Evolutionary conservation across 352 stramenopile genomes (phyloP).

Genomic region (Thalassiosira hispida): DNA sequence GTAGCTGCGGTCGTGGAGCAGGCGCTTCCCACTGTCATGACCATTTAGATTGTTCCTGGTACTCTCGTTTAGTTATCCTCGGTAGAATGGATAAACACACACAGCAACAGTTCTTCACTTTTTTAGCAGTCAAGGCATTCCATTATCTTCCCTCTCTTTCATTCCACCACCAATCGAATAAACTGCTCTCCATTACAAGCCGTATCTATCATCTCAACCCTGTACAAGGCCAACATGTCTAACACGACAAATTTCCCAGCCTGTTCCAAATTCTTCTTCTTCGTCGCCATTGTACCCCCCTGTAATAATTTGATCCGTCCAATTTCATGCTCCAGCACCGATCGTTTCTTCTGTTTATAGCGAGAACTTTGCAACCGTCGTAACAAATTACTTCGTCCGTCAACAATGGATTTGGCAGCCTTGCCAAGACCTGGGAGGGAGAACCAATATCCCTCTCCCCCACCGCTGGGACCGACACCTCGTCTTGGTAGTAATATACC

Average conservation of each 20-base stretch:
- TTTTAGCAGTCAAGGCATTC: too few relatives aligned
- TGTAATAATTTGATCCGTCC: slow-evolving; percentile 10
- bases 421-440: slow-evolving; percentile 40
- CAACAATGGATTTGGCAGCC: slow-evolving; percentile 38
- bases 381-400: slow-evolving; percentile 34
- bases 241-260: slow-evolving; percentile 46
- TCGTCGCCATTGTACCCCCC: neutral
- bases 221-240: slow-evolving; percentile 41
- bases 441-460: slow-evolving; percentile 54
- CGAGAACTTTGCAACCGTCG: slow-evolving; percentile 28
- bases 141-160: too few relatives aligned
- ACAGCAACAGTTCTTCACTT: too few relatives aligned
- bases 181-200: slow-evolving; percentile 44
- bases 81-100: too few relatives aligned
- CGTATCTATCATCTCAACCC: slow-evolving; percentile 27
- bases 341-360: slow-evolving; percentile 46
- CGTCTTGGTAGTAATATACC: slow-evolving; percentile 39
- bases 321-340: slow-evolving; percentile 39
- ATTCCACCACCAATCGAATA: slow-evolving; percentile 12
- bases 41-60: too few relatives aligned
- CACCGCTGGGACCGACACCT: slow-evolving; percentile 18
- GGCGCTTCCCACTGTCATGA: too few relatives aligned
- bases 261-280: slow-evolving; percentile 19
- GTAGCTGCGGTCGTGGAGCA: too few relatives aligned
- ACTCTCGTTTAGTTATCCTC: too few relatives aligned